phyloP scores from a whole-genome alignment of 2,329 filamentous ascomycete species.

The Aspergillus thermomutatus region DNA sequence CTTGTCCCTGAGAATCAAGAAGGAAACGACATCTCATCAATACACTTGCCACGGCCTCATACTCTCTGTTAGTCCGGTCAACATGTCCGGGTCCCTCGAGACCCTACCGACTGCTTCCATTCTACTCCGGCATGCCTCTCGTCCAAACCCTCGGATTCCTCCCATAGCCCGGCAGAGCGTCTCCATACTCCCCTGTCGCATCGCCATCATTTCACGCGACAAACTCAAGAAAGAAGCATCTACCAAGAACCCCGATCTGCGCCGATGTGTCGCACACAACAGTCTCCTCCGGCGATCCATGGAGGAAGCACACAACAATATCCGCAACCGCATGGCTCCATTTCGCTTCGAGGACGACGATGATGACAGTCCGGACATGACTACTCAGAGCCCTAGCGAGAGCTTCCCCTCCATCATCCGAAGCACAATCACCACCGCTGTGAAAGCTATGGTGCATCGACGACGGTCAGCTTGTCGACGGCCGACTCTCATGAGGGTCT shows the following conservation, averaged over 20 bases:
- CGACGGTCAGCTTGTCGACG: background rate
- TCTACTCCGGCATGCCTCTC: slow-evolving; percentile 8
- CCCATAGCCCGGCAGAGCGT: slow-evolving; percentile 11
- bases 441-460: background rate
- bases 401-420: background rate
- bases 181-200: slow-evolving; percentile 6
- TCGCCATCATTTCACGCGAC: slow-evolving; percentile 15
- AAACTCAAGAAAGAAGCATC: slow-evolving; percentile 15
- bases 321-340: slow-evolving; percentile 9
- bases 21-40: background rate
- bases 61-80: background rate
- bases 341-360: background rate
- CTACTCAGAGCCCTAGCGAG: background rate
- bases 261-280: slow-evolving; percentile 23
- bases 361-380: background rate
- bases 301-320: slow-evolving; percentile 12
- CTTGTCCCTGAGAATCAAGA: background rate
- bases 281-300: slow-evolving; percentile 15
- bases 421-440: background rate
- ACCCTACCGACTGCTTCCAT: background rate
- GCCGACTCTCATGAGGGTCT: background rate
- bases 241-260: slow-evolving; percentile 18
- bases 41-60: background rate
- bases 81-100: slow-evolving; percentile 7
- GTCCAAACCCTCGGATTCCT: slow-evolving; percentile 14